These are phyloP conservation scores for Yamadazyma atmosphaerica DNA, from an alignment of 1,139 yeast genomes.

Conservation along the genomic window DNA sequence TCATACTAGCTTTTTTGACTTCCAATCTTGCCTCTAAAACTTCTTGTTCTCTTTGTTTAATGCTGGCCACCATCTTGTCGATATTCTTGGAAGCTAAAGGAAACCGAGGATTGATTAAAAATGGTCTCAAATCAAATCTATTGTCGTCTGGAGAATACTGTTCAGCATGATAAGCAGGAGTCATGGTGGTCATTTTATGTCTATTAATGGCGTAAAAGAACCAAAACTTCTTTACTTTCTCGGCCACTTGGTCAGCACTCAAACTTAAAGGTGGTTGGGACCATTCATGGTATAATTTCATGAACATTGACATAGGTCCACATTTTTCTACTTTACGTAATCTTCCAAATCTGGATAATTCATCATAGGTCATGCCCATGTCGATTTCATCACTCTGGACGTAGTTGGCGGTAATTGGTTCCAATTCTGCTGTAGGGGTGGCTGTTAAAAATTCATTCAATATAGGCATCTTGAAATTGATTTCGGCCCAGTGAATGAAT, in stretches of 20 bases:
- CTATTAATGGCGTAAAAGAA: slow-evolving; percentile 93
- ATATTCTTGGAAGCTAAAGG: slow-evolving; percentile 89
- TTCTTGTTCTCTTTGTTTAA: slow-evolving; percentile 40
- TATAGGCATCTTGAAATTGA: slow-evolving; percentile 71
- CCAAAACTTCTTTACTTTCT: slow-evolving; percentile 88
- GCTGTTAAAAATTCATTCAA: slow-evolving; percentile 79
- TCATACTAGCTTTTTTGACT: slow-evolving; percentile 24
- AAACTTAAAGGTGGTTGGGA: slow-evolving; percentile 64
- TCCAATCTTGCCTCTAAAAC: slow-evolving; percentile 24
- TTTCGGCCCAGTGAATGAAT: slow-evolving; percentile 79
- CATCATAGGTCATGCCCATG: slow-evolving; percentile 98
- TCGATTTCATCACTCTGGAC: slow-evolving; percentile 96
- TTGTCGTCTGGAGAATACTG: slow-evolving; percentile 98
- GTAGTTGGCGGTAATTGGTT: slow-evolving; percentile 87
- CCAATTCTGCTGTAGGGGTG: slow-evolving; percentile 96
- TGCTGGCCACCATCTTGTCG: slow-evolving; percentile 64
- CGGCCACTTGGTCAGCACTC: slow-evolving; percentile 83
- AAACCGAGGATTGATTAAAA: slow-evolving; percentile 86
- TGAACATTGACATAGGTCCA: slow-evolving; percentile 94
- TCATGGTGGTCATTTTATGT: slow-evolving; percentile 94
- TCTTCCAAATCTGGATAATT: slow-evolving; percentile 86
- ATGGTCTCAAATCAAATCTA: slow-evolving; percentile 92
- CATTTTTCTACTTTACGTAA: slow-evolving; percentile 89
- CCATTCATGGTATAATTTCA: slow-evolving; percentile 90
- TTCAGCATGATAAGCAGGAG: slow-evolving; percentile 97